Base-by-base conservation (phyloP, 257 asterid species). In the Thymus mandschuricus region DNA sequence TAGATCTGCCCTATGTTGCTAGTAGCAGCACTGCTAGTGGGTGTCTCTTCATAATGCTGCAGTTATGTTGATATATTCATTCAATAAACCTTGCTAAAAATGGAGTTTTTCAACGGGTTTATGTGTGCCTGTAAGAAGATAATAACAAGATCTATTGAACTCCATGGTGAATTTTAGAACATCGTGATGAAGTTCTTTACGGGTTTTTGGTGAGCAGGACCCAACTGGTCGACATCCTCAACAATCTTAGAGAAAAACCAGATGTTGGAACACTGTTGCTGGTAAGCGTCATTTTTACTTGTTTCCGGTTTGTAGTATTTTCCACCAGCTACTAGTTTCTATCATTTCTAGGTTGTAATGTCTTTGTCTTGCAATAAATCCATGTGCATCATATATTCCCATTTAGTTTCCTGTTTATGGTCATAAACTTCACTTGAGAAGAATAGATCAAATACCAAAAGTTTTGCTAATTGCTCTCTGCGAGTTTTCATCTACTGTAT, bases 181-280 rank as follows among this genome's bases (percentile, higher is more conserved):
- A 63, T 68, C 57, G 64, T 74, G 74, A 68, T 64, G 55, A 63
- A 35, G 43, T 62, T 21, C 45, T 46, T 66, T 31, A 41, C 73
- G 69, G 61, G 13, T 75, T 80, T 76, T 15, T 60, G 11, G 30
- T 70, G 74, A 60, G 28, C 84, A 85, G 90, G 84, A 80, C 85
- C 41, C 99, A 94, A 78, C 88, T 94, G 15, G 87, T 80, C 80
- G 96, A 94, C 76, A 89, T 94, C 83, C 93, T 94, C 83, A 89
- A 83, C 78, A 89, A 84, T 86, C 87, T 92, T 72, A 94, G 84
- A 81, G 99, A 94, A 76, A 94, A 92, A 81, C 99, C 99, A 49
- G 99, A 94, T 79, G 99, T 94, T 75, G 96, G 92, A 48, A 84
- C 97, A 57, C 66, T 94, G 69, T 84, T 94, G 80, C 44, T 79